A percentile compares a stretch with the other conserved stretches of the same genome.
Evolutionary conservation across 805 yeast species (phyloP).

Genomic region (Candida xyloterini): DNA sequence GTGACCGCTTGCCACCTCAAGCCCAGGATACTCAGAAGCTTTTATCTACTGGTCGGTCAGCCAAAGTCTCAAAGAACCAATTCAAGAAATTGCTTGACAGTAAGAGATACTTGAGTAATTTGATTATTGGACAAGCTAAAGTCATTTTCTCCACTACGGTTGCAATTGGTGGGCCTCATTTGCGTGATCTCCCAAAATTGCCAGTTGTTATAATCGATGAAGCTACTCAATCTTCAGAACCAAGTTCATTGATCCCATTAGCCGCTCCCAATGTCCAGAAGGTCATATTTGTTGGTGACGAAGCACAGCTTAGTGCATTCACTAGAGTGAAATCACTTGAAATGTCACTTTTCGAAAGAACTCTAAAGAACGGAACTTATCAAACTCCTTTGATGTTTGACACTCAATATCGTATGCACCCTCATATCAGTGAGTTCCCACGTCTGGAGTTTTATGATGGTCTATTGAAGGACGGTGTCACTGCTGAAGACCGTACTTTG

Average conservation of each 20-base stretch:
- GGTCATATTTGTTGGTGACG: constrained; percentile 75
- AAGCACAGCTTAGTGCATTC: constrained; percentile 69
- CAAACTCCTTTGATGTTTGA: constrained; percentile 64
- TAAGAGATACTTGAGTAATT: constrained; percentile 44
- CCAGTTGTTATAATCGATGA: constrained; percentile 79
- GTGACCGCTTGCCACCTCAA: constrained; percentile 45
- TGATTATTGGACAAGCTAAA: constrained; percentile 58
- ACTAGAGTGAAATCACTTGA: constrained; percentile 66
- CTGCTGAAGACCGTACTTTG: constrained; percentile 45
- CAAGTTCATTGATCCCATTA: constrained; percentile 66
- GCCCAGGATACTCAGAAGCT: constrained; percentile 42
- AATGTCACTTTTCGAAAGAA: constrained; percentile 66
- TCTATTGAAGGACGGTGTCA: constrained; percentile 66
- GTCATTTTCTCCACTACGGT: constrained; percentile 73
- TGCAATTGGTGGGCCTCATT: constrained; percentile 64
- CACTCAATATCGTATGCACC: constrained; percentile 96
- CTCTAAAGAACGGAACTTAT: constrained; percentile 58
- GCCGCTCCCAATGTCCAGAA: constrained; percentile 65
- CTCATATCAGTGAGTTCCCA: constrained; percentile 82
- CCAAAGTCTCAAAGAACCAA: constrained; percentile 40
- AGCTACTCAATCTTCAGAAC: constrained; percentile 74
- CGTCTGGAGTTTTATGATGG: constrained; percentile 74
- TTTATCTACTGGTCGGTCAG: constrained; percentile 41
- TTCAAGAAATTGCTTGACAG: constrained; percentile 49
- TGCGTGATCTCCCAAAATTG: constrained; percentile 45